phyloP scores from a whole-genome alignment of 2,329 filamentous ascomycete species.

The Ascochyta clinopodiicola region DNA sequence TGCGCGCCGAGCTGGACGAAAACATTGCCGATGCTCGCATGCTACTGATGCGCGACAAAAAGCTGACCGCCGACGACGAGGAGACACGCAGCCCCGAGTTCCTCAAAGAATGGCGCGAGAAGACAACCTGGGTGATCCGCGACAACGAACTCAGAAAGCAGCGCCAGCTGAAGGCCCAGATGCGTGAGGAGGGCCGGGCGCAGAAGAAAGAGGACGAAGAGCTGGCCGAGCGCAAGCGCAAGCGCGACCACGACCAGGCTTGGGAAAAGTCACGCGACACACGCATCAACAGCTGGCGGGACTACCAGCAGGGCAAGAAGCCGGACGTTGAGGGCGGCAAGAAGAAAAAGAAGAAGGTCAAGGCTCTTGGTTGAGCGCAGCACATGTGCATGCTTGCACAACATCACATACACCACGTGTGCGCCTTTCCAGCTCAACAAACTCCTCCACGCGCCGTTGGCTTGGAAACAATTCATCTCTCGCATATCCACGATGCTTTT shows the following conservation, averaged over 20 bases:
- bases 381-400: slow-evolving; percentile 1
- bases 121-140: slow-evolving; percentile 86
- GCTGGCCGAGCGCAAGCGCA: slow-evolving; percentile 65
- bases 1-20: slow-evolving; percentile 85
- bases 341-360: slow-evolving; percentile 62
- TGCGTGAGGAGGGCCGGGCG: slow-evolving; percentile 95
- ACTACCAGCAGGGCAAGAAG: slow-evolving; percentile 75
- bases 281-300: slow-evolving; percentile 91
- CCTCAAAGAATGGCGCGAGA: slow-evolving; percentile 84
- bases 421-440: neutral
- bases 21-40: slow-evolving; percentile 95
- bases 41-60: slow-evolving; percentile 91
- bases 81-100: slow-evolving; percentile 88
- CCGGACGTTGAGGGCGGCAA: slow-evolving; percentile 55
- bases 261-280: slow-evolving; percentile 94
- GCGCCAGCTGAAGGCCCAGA: slow-evolving; percentile 87
- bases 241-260: slow-evolving; percentile 87
- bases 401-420: neutral
- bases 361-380: slow-evolving; percentile 55
- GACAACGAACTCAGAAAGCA: slow-evolving; percentile 88
- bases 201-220: slow-evolving; percentile 87
- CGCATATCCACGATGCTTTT: neutral
- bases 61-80: slow-evolving; percentile 86
- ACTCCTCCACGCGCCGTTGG: neutral
- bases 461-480: neutral